Conservation (phyloP, 2,329 filamentous ascomycete species). For the Fusarium verrucosum region DNA sequence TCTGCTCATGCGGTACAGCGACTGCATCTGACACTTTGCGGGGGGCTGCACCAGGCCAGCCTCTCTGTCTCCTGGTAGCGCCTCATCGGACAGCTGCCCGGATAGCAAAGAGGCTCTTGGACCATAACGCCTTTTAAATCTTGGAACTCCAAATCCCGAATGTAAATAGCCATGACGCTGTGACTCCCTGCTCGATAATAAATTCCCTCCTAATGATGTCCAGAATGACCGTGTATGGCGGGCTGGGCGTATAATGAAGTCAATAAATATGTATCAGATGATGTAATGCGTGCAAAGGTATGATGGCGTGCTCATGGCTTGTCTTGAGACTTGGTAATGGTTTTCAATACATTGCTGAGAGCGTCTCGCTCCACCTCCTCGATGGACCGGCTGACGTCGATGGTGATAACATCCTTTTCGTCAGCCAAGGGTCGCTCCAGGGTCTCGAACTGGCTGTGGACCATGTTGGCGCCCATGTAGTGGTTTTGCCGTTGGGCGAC, state of each 20-base stretch:
- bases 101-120: slow-evolving; percentile 10
- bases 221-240: slow-evolving; percentile 5
- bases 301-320: slow-evolving; percentile 24
- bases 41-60: slow-evolving; percentile 30
- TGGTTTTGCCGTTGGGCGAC: slow-evolving; percentile 81
- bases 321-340: slow-evolving; percentile 52
- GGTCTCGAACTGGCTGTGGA: slow-evolving; percentile 87
- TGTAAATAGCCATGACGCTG: slow-evolving; percentile 38
- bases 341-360: slow-evolving; percentile 64
- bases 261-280: background rate
- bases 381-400: slow-evolving; percentile 71
- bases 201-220: slow-evolving; percentile 23
- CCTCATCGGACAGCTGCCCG: slow-evolving; percentile 36
- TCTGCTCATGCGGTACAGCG: slow-evolving; percentile 32
- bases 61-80: slow-evolving; percentile 9
- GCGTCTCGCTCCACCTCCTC: slow-evolving; percentile 70
- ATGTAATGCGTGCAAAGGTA: background rate
- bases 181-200: slow-evolving; percentile 41
- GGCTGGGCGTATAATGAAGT: background rate
- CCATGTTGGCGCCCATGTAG: slow-evolving; percentile 97
- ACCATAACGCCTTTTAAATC: slow-evolving; percentile 30
- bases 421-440: slow-evolving; percentile 82
- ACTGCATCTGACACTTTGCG: slow-evolving; percentile 41
- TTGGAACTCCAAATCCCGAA: slow-evolving; percentile 25
- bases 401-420: slow-evolving; percentile 75